phyloP scores from a whole-genome alignment of 257 asterid genomes.

The Craterostigma plantagineum region DNA sequence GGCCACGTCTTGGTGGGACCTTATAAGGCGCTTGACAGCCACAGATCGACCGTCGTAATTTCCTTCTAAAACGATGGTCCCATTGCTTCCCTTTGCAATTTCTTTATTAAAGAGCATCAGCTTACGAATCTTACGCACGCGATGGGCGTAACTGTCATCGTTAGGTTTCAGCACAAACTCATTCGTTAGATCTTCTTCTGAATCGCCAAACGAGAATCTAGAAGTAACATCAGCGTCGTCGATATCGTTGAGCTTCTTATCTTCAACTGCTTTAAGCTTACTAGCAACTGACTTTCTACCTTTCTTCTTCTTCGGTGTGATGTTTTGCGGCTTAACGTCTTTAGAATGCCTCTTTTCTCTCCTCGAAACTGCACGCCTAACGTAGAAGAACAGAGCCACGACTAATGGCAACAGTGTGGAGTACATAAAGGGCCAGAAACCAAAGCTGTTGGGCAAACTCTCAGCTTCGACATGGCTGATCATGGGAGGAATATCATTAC shows the following conservation, averaged over 20 bases:
- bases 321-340: slow-evolving; percentile 20
- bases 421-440: slow-evolving; percentile 22
- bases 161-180: slow-evolving; percentile 13
- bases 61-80: slow-evolving; percentile 80
- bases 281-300: slow-evolving; percentile 29
- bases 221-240: slow-evolving; percentile 5
- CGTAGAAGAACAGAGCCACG: slow-evolving; percentile 13
- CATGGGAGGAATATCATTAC: slow-evolving; percentile 15
- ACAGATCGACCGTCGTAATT: slow-evolving; percentile 71
- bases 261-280: slow-evolving; percentile 14
- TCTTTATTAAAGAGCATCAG: slow-evolving; percentile 36
- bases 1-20: slow-evolving; percentile 73
- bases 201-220: not conserved
- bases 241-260: slow-evolving; percentile 12
- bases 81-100: slow-evolving; percentile 88
- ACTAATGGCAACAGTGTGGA: slow-evolving; percentile 18
- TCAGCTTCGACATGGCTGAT: slow-evolving; percentile 12
- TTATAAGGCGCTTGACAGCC: slow-evolving; percentile 82
- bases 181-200: not conserved
- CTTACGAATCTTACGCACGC: slow-evolving; percentile 62
- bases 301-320: slow-evolving; percentile 40
- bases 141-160: slow-evolving; percentile 9
- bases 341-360: slow-evolving; percentile 16
- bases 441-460: slow-evolving; percentile 12
- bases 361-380: slow-evolving; percentile 8